Evolutionary conservation across 2,329 filamentous ascomycete species (phyloP).

Genomic region (Ophiostoma quercus): DNA sequence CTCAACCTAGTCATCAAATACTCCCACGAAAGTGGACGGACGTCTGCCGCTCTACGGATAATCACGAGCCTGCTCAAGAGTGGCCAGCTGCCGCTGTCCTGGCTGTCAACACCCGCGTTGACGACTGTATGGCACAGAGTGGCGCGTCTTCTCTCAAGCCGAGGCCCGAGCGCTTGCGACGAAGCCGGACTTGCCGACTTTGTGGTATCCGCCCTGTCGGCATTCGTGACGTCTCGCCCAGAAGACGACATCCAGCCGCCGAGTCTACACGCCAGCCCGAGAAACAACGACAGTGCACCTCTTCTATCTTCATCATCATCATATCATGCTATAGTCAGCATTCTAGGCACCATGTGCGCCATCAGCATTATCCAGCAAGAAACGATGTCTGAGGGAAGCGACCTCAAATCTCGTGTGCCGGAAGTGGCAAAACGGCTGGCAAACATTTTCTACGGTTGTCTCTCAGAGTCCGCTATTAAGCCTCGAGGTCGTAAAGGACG

Average conservation of each 20-base stretch:
- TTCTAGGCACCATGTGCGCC: conserved; percentile 39
- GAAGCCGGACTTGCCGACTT: conserved; percentile 37
- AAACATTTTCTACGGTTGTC: neutral
- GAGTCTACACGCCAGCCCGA: neutral
- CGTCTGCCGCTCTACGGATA: conserved; percentile 37
- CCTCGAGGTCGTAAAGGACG: neutral
- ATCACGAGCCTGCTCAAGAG: conserved; percentile 36
- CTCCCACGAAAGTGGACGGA: conserved; percentile 32
- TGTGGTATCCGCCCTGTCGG: conserved; percentile 28
- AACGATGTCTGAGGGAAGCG: neutral
- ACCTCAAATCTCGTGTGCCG: neutral
- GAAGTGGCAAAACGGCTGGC: conserved; percentile 4
- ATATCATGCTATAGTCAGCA: conserved; percentile 40
- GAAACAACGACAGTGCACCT: neutral
- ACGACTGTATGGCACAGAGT: conserved; percentile 39
- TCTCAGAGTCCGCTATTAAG: neutral
- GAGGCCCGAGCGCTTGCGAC: conserved; percentile 27
- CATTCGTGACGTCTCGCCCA: conserved; percentile 5
- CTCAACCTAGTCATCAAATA: conserved; percentile 30
- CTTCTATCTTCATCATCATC: conserved; percentile 20
- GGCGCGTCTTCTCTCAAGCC: conserved; percentile 36
- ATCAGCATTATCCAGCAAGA: conserved; percentile 34
- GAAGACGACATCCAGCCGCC: conserved; percentile 1
- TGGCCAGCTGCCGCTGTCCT: conserved; percentile 38
- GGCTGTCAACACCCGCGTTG: conserved; percentile 43